Evolutionary conservation across 2,329 filamentous ascomycete genomes (phyloP), one percentile per base, ranked within the genome.

Genomic region (Onygenales sp.): DNA sequence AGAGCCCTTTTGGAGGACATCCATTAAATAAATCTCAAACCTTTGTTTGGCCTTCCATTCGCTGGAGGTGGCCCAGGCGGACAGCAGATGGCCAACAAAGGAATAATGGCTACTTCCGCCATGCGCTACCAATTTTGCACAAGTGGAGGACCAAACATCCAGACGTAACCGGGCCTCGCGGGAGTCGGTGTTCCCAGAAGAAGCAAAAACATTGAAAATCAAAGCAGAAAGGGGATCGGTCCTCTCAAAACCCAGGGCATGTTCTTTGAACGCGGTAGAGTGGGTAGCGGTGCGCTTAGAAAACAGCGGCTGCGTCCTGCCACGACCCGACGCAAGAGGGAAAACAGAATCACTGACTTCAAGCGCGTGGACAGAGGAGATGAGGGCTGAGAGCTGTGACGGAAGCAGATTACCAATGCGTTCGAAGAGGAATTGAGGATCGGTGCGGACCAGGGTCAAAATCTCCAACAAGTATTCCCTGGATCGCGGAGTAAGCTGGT

Each of bases 11-110:
- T 95, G 88, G 34, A 98, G 80, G 56, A 94, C 88, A 66, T 93
- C 88, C 87, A 95, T 93, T 10, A 98, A 80, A 68, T 92, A 97
- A 71, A 89, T 87, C 71, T 96, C 91, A 77, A 98, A 84, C 58
- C 90, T 93, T 60, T 85, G 82, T 63, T 86, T 90, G 54, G 89
- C 89, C 42, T 88, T 87, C 91, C 92, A 97, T 68, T 91, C 85
- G 57, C 88, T 84, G 79, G 91, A 87, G 53, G 83, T 79, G 50
- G 88, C 84, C 87, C 90, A 97, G 53, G 88, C 84, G 68, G 93
- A 91, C 49, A 98, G 78, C 36, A 96, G 83, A 47, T 87, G 85
- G 58, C 88, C 85, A 54, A 96, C 78, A 53, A 96, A 86, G 53
- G 87, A 84, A 65, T 93, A 87, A 59, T 85, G 84, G 52, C 83